Evolutionary conservation across 2,329 filamentous ascomycete species (phyloP), one percentile per base, ranked within the genome.

Genomic region (Escovopsis sp.): DNA sequence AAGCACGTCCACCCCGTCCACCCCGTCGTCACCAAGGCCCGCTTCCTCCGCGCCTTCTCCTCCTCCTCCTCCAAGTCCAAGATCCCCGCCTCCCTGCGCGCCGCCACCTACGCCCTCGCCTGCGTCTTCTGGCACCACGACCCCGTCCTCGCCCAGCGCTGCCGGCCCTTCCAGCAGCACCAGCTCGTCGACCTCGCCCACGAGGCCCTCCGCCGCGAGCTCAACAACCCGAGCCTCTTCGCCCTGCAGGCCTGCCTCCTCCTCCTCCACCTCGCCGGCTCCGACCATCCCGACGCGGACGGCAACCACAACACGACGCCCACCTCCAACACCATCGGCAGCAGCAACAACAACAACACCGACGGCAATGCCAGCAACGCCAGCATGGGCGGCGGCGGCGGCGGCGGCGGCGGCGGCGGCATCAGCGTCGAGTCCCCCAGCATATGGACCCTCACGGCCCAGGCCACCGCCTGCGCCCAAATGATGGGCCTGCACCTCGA

Each of bases 401-500:
- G n/a, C n/a, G n/a, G n/a, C n/a, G n/a, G n/a, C n/a, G n/a, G n/a
- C n/a, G n/a, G n/a, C n/a, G n/a, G n/a, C n/a, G n/a, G n/a, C n/a
- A n/a, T n/a, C n/a, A n/a, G 60, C 12, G 61, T 63, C 4, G 62
- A 66, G 43, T 63, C 60, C 5, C 63, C 63, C 0, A 54, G 55
- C 14, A 59, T 58, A 1, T 66, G 62, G 61, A 55, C 57, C 1
- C 47, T 63, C 31, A 52, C 61, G 1, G 55, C 60, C 4, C 62
- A 63, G 40, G 57, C 57, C 3, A 58, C 58, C 0, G 57, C 62
- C 1, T 58, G 55, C 36, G 62, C 62, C 0, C 63, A 65, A 36
- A 62, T 62, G 44, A 55, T 63, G 12, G 63, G 62, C 5, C 52
- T 66, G 4, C 63, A 66, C 27, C 58, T 57, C 33, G 61, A 66